Evolutionary conservation across 192 early-diverging fungal genomes (phyloP).

Genomic region (Entomortierella parvispora): DNA sequence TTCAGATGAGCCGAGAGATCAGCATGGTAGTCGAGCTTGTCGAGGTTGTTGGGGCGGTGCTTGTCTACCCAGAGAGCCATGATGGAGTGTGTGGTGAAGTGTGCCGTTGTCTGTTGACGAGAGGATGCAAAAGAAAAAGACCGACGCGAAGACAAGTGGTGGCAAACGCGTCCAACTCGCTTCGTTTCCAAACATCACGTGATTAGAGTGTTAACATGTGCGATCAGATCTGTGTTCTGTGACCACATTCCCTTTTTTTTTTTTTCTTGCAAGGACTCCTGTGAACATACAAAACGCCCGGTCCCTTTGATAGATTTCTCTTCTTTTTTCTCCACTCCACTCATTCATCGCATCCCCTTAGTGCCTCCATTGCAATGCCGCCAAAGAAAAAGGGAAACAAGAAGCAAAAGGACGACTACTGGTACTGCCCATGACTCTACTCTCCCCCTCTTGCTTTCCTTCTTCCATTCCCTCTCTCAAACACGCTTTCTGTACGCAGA

Average conservation of each 20-base stretch:
- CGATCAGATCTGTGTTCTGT: not conserved
- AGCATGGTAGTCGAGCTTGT: constrained; percentile 85
- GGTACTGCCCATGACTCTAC: constrained; percentile 33
- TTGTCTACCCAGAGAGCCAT: constrained; percentile 95
- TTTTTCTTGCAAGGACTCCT: not conserved
- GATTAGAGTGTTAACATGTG: too few relatives aligned
- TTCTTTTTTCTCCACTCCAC: constrained; percentile 8
- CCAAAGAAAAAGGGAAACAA: constrained; percentile 68
- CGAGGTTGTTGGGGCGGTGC: constrained; percentile 85
- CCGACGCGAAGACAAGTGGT: constrained; percentile 1
- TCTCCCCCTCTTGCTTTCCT: too few relatives aligned
- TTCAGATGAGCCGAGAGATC: constrained; percentile 79
- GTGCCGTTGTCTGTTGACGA: too few relatives aligned
- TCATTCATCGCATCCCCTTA: not conserved
- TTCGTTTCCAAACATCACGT: too few relatives aligned
- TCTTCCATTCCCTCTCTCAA: too few relatives aligned
- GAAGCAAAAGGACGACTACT: constrained; percentile 68
- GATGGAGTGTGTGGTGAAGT: not conserved
- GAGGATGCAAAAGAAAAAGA: not conserved
- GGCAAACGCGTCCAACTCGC: too few relatives aligned
- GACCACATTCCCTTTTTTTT: constrained; percentile 10
- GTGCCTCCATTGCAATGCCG: constrained; percentile 42
- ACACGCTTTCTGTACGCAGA: too few relatives aligned
- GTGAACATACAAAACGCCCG: constrained; percentile 15
- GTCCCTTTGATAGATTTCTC: not conserved